Evolutionary conservation across 371 early-diverging fungal genomes (phyloP), one percentile per base, ranked within the genome.

Genomic region (Blakeslea trispora): DNA sequence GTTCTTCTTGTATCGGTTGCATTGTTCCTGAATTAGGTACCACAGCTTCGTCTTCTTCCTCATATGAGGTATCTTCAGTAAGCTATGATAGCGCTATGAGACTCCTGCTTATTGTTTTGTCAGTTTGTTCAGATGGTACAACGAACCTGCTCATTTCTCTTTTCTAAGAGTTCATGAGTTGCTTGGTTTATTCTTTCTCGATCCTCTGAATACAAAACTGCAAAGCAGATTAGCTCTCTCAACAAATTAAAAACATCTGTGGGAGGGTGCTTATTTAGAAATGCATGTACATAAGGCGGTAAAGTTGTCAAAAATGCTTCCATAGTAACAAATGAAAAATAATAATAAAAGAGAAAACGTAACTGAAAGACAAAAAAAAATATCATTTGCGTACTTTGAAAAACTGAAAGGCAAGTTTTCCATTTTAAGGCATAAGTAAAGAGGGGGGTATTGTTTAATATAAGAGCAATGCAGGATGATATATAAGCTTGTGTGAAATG

Each of bases 271-370:
- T 65, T 68, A 41, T 66, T 54, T 11, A 79, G 35, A 51, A 59
- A 75, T 7, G 56, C 60, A 58, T 79, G 80, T 7, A 79, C 79
- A 59, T 76, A 75, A 41, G 79, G 76, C 24, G 79, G 79, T 57
- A 79, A 63, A 31, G 76, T 79, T 9, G 66, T 63, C 17, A 79
- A 47, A 61, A 79, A 79, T 5, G 69, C 56, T 55, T 79, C 79
- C 79, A 79, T 79, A 19, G 17, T 43, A 14, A 37, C 32, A 32
- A 32, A 32, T 10, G 32, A 32, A 10, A 32, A 32, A n/a, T n/a
- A n/a, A n/a, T n/a, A n/a, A 41, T 41, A 18, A 7, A 41, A 5
- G 14, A 41, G 18, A 41, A 41, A n/a, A n/a, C n/a, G n/a, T n/a
- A n/a, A n/a, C n/a, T n/a, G n/a, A n/a, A n/a, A n/a, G n/a, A n/a